Percentiles rank a stretch among this genome's conserved stretches.
Conservation (phyloP, 345 rosid genomes). For the Aethionema arabicum region DNA sequence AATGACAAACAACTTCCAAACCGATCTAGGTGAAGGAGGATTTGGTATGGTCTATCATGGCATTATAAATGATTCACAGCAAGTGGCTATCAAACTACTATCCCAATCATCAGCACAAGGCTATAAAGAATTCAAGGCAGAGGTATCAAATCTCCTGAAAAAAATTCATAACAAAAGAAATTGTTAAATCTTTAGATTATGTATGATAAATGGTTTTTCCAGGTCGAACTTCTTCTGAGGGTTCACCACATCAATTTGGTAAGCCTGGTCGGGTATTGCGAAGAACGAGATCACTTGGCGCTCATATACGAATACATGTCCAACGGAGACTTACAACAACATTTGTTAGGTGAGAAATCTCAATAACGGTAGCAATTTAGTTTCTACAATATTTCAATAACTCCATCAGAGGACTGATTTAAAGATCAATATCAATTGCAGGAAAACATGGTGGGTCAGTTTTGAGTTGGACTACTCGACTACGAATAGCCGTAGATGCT, state of each 20-base stretch:
- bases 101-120: not conserved
- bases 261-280: conserved; percentile 34
- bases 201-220: not conserved
- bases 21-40: conserved; percentile 44
- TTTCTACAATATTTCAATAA: not conserved
- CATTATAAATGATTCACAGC: not conserved
- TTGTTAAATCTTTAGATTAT: not conserved
- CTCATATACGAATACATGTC: conserved; percentile 44
- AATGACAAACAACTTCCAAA: conserved; percentile 43
- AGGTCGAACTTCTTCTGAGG: conserved; percentile 35
- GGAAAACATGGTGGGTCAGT: not conserved
- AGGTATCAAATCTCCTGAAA: not conserved
- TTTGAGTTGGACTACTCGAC: conserved; percentile 36
- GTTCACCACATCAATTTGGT: conserved; percentile 42
- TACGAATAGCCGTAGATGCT: conserved; percentile 39
- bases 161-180: too few relatives aligned
- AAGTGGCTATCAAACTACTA: conserved; percentile 16
- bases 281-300: conserved; percentile 29
- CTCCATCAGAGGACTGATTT: not conserved
- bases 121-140: conserved; percentile 6
- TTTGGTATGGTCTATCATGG: conserved; percentile 53
- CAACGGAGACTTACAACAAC: not conserved
- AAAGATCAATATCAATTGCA: not conserved
- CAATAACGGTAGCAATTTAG: not conserved
- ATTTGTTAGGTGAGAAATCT: conserved; percentile 17